A percentile compares a stretch with the other conserved stretches of the same genome.
Conservation (phyloP, 768 basidiomycete genomes). For the Coprinopsis marcescibilis region DNA sequence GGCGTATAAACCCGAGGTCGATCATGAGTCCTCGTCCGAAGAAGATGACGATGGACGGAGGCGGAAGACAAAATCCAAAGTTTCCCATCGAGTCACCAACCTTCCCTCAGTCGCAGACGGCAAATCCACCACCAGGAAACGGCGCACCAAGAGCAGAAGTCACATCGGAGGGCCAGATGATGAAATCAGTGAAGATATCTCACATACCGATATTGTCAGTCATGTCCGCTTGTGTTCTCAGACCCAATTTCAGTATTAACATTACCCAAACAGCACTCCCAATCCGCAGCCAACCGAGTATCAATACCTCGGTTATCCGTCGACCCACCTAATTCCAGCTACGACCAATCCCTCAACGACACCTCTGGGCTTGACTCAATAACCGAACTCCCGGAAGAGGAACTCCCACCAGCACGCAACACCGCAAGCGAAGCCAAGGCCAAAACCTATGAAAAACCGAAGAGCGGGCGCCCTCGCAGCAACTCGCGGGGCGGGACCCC, state of each 20-base stretch:
- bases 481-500: conserved; percentile 24
- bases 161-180: conserved; percentile 42
- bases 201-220: conserved; percentile 31
- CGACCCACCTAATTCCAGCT: conserved; percentile 31
- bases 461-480: conserved; percentile 22
- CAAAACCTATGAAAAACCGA: conserved; percentile 13
- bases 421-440: conserved; percentile 23
- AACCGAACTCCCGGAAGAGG: conserved; percentile 57
- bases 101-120: conserved; percentile 64
- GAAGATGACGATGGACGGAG: conserved; percentile 49
- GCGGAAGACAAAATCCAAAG: conserved; percentile 49
- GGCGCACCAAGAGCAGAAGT: conserved; percentile 38
- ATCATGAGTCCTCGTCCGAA: conserved; percentile 58
- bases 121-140: conserved; percentile 57
- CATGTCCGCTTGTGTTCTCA: not conserved
- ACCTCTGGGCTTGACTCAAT: conserved; percentile 53
- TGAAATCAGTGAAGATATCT: conserved; percentile 44
- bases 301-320: conserved; percentile 37
- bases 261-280: conserved; percentile 20
- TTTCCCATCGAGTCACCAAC: conserved; percentile 52
- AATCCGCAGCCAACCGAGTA: conserved; percentile 27
- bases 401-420: conserved; percentile 13
- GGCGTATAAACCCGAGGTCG: conserved; percentile 72
- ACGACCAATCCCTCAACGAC: conserved; percentile 32
- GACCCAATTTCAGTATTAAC: conserved; percentile 3